Evolutionary conservation across 257 asterid genomes (phyloP).

Genomic region (Verbascum thapsus): DNA sequence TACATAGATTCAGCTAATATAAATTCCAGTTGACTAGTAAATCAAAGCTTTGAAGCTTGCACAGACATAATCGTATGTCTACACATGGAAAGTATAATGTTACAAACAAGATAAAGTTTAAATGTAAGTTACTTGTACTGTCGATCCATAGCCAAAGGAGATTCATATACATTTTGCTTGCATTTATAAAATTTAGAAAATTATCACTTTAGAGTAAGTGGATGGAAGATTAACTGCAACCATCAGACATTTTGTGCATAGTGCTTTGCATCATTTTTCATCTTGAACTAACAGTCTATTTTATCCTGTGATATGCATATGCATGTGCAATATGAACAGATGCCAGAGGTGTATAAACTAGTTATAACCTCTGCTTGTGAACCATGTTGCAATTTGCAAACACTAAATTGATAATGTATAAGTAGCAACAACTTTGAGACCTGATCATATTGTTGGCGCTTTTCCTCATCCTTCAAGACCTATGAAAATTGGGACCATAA

Average conservation of each 20-base stretch:
- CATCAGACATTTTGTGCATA: background rate
- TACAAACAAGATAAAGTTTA: background rate
- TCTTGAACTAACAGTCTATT: background rate
- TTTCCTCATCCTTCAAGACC: constrained; percentile 91
- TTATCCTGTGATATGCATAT: too few relatives aligned
- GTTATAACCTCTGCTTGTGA: background rate
- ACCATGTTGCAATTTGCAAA: constrained; percentile 23
- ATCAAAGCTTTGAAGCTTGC: background rate
- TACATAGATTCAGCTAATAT: background rate
- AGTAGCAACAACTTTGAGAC: constrained; percentile 37
- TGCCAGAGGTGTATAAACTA: background rate
- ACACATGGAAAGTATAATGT: background rate
- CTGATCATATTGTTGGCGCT: constrained; percentile 87
- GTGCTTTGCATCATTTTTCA: background rate
- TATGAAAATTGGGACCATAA: constrained; percentile 34
- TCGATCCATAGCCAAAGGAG: background rate
- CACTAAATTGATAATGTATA: background rate
- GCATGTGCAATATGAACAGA: constrained; percentile 13
- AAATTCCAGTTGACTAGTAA: constrained; percentile 8
- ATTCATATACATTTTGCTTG: background rate
- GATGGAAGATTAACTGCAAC: constrained; percentile 15
- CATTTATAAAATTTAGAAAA: constrained; percentile 8
- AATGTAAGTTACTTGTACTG: background rate
- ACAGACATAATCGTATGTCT: constrained; percentile 4
- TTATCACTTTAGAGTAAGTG: background rate